phyloP scores from a whole-genome alignment of 2,329 filamentous ascomycete species.

The Botrytis medusae region DNA sequence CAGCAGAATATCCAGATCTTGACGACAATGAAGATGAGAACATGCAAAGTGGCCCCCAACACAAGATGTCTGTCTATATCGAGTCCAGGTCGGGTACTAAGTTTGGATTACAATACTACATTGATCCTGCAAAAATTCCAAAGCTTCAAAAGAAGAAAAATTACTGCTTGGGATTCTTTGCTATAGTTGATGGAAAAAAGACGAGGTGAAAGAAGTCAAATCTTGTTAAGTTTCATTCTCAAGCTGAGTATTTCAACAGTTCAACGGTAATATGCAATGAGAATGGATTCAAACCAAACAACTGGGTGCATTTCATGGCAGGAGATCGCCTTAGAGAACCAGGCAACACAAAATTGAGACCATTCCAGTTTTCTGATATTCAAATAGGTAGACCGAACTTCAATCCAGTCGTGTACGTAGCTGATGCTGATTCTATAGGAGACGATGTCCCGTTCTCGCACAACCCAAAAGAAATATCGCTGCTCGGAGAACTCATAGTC shows the following conservation, averaged over 20 bases:
- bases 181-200: slow-evolving; percentile 10
- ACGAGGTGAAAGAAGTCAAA: not conserved
- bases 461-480: not conserved
- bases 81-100: not conserved
- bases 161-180: slow-evolving; percentile 13
- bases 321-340: slow-evolving; percentile 6
- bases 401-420: not conserved
- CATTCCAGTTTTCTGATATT: slow-evolving; percentile 14
- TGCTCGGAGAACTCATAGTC: slow-evolving; percentile 19
- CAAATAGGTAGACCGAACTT: not conserved
- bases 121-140: not conserved
- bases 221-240: not conserved
- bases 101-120: slow-evolving; percentile 6
- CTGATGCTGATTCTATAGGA: not conserved
- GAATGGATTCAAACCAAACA: slow-evolving; percentile 11
- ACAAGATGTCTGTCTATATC: slow-evolving; percentile 17
- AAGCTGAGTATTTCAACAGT: not conserved
- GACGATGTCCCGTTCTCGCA: not conserved
- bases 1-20: slow-evolving; percentile 7
- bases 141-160: not conserved
- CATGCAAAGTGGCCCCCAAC: not conserved
- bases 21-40: not conserved
- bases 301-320: not conserved
- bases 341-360: not conserved
- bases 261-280: slow-evolving; percentile 13